Percentiles rank a stretch among this genome's conserved stretches.
Evolutionary conservation across 257 asterid species (phyloP).

Genomic region (Solanum tacnaense): DNA sequence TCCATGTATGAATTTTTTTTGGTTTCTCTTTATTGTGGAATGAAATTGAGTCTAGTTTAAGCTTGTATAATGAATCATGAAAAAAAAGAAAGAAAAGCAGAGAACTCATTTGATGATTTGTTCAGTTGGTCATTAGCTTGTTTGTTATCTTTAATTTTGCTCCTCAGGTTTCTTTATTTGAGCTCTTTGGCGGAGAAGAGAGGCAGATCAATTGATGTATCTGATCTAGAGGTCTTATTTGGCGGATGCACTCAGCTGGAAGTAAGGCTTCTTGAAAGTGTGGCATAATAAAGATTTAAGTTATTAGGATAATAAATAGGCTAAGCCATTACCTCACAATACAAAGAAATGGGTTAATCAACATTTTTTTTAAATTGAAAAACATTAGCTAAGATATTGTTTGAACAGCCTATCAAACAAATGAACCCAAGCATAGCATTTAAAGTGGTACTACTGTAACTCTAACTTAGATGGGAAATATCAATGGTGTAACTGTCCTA

Average conservation of each 20-base stretch:
- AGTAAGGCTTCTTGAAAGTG: slow-evolving; percentile 50
- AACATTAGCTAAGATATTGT: not conserved
- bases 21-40: not conserved
- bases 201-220: slow-evolving; percentile 68
- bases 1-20: not conserved
- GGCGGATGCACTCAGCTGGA: slow-evolving; percentile 85
- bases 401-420: not conserved
- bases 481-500: not conserved
- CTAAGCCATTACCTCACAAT: not conserved
- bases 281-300: not conserved
- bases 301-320: not conserved
- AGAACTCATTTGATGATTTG: slow-evolving; percentile 5
- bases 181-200: slow-evolving; percentile 83
- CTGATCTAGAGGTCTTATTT: slow-evolving; percentile 85
- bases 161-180: slow-evolving; percentile 79
- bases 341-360: not conserved
- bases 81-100: not conserved
- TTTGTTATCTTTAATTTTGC: slow-evolving; percentile 2
- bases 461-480: not conserved
- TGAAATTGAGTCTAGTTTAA: not conserved
- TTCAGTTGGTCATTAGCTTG: slow-evolving; percentile 10
- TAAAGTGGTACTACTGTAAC: not conserved
- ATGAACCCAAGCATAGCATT: not conserved
- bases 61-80: not conserved
- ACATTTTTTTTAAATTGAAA: not conserved